Evolutionary conservation across 2,329 filamentous ascomycete genomes (phyloP).

Genomic region (Botrytis fragariae): DNA sequence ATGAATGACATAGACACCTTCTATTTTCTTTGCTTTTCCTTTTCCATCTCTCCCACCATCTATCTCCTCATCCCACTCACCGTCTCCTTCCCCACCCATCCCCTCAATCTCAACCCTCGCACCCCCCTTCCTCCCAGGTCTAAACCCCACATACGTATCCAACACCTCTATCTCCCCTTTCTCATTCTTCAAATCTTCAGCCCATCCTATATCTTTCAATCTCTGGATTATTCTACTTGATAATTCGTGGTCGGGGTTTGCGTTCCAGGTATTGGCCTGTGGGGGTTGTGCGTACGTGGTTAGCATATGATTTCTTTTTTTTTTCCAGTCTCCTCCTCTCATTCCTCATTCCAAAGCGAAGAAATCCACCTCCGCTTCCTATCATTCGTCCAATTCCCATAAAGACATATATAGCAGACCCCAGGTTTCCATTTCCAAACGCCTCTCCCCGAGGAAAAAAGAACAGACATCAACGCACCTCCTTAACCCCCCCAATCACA

Average conservation of each 20-base stretch:
- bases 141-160: background rate
- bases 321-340: no score
- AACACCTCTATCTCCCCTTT: background rate
- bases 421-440: no score
- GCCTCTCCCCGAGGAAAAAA: no score
- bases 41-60: slow-evolving; percentile 4
- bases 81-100: background rate
- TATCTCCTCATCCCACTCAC: background rate
- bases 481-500: slow-evolving; percentile 47
- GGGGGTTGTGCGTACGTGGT: background rate
- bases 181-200: background rate
- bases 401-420: no score
- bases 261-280: background rate
- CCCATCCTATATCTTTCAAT: background rate
- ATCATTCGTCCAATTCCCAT: background rate
- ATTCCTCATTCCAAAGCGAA: background rate
- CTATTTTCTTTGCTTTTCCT: slow-evolving; percentile 6
- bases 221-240: background rate
- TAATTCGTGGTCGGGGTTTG: background rate
- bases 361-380: background rate
- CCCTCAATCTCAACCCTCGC: slow-evolving; percentile 27
- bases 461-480: slow-evolving; percentile 33
- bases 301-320: background rate
- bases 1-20: slow-evolving; percentile 42
- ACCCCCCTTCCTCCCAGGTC: background rate